phyloP scores from a whole-genome alignment of 2,329 filamentous ascomycete species.

The Penicillium sp. region DNA sequence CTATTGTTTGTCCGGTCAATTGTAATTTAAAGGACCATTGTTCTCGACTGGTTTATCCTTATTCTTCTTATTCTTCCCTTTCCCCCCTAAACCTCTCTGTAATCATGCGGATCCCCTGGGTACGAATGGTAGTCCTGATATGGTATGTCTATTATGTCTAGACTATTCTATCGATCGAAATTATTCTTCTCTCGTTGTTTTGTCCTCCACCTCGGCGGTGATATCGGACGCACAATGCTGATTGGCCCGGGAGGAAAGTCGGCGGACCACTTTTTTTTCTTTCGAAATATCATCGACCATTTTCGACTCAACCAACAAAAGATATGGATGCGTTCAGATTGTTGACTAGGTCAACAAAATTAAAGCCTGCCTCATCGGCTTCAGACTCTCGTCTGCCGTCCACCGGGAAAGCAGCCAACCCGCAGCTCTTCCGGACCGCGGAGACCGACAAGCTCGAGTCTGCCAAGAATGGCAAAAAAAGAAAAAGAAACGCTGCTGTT shows the following conservation, averaged over 20 bases:
- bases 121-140: not conserved
- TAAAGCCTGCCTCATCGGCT: slow-evolving; percentile 36
- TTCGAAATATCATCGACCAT: slow-evolving; percentile 19
- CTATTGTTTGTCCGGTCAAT: not conserved
- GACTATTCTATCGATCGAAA: not conserved
- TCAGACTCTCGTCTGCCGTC: slow-evolving; percentile 39
- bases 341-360: slow-evolving; percentile 46
- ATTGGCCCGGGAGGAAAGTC: slow-evolving; percentile 36
- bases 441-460: slow-evolving; percentile 32
- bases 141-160: not conserved
- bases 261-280: slow-evolving; percentile 31
- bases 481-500: slow-evolving; percentile 36
- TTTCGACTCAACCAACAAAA: slow-evolving; percentile 15
- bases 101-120: not conserved
- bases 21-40: not conserved
- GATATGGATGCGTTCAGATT: slow-evolving; percentile 50
- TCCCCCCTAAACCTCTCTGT: not conserved
- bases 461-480: slow-evolving; percentile 34
- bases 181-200: not conserved
- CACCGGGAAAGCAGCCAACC: slow-evolving; percentile 41
- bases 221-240: slow-evolving; percentile 18
- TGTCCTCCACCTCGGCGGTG: not conserved
- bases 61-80: not conserved
- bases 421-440: slow-evolving; percentile 39
- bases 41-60: not conserved